Evolutionary conservation across 2,329 filamentous ascomycete genomes (phyloP).

Genomic region (Cercospora nicotianae): DNA sequence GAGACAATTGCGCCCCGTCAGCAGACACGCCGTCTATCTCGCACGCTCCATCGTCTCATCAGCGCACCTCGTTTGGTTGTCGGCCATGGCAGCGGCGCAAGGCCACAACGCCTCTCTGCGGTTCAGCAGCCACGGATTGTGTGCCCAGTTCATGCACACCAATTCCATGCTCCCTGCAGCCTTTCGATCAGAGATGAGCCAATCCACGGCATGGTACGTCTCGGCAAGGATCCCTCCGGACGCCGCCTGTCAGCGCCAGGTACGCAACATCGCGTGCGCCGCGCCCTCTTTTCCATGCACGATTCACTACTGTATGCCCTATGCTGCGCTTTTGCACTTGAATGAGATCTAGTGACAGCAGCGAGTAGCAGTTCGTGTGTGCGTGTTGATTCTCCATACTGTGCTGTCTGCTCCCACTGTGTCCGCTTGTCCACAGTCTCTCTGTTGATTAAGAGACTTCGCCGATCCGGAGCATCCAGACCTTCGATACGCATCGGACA

Average conservation of each 20-base stretch:
- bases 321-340: not conserved
- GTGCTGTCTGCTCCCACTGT: not conserved
- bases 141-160: not conserved
- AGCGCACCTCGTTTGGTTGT: not conserved
- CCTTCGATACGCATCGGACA: not conserved
- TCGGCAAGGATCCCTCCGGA: conserved; percentile 1
- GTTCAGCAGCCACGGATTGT: not conserved
- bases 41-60: not conserved
- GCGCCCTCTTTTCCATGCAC: not conserved
- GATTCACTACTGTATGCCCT: not conserved
- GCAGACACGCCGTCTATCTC: not conserved
- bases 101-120: not conserved
- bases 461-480: not conserved
- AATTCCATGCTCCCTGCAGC: not conserved
- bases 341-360: not conserved
- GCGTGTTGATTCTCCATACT: not conserved
- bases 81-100: not conserved
- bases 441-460: not conserved
- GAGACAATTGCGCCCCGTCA: not conserved
- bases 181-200: not conserved
- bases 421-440: not conserved
- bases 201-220: not conserved
- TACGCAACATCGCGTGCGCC: not conserved
- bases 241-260: conserved; percentile 5
- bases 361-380: not conserved